Evolutionary conservation across 768 basidiomycete genomes (phyloP).

Genomic region (Austroboletus eburneus): DNA sequence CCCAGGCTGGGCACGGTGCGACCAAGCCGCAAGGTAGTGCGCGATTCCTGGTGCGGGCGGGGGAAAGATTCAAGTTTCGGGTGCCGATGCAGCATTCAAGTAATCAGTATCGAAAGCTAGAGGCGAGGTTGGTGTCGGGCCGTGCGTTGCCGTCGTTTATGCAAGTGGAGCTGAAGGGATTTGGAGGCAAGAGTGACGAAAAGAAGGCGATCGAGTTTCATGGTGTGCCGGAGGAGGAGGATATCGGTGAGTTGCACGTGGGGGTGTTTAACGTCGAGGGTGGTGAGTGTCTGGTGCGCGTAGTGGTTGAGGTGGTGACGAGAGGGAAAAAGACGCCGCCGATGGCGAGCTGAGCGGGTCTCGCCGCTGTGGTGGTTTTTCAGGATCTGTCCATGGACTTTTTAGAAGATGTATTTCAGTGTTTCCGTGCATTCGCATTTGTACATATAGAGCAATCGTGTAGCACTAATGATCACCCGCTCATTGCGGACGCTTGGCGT

Average conservation of each 20-base stretch:
- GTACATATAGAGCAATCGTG: conserved; percentile 14
- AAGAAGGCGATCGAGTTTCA: conserved; percentile 53
- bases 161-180: conserved; percentile 44
- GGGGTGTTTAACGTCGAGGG: conserved; percentile 51
- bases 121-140: conserved; percentile 49
- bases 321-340: conserved; percentile 27
- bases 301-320: conserved; percentile 53
- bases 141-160: conserved; percentile 53
- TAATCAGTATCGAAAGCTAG: conserved; percentile 35
- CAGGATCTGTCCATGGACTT: conserved; percentile 1
- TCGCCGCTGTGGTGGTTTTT: conserved; percentile 5
- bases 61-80: conserved; percentile 57
- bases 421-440: conserved; percentile 20
- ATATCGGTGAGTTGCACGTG: conserved; percentile 51
- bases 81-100: conserved; percentile 38
- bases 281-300: conserved; percentile 49
- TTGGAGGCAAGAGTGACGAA: conserved; percentile 31
- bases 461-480: too few species aligned
- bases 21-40: conserved; percentile 22
- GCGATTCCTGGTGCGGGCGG: conserved; percentile 50
- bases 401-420: conserved; percentile 11
- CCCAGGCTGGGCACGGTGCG: conserved; percentile 36
- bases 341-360: conserved; percentile 26
- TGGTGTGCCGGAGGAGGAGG: conserved; percentile 46
- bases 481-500: too few species aligned